Evolutionary conservation across 1,139 yeast species (phyloP).

Genomic region (Lizanozyma gosingica): DNA sequence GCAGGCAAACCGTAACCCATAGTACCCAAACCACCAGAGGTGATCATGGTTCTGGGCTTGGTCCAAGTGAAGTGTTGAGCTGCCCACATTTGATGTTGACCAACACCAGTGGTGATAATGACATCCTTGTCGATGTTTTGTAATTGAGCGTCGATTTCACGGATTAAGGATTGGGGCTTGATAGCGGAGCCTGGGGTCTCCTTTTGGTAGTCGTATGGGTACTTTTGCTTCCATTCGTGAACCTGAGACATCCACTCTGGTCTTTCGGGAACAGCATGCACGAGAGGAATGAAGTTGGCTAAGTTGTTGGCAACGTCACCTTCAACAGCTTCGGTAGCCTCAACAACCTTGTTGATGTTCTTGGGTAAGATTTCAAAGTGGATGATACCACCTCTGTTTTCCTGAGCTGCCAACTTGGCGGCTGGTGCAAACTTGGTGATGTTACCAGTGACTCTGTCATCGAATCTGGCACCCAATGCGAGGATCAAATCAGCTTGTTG

Average conservation of each 20-base stretch:
- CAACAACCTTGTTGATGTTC: conserved; percentile 94
- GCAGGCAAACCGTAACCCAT: conserved; percentile 98
- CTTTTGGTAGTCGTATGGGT: conserved; percentile 71
- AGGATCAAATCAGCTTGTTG: conserved; percentile 89
- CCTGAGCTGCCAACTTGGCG: conserved; percentile 81
- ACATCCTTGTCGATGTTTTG: conserved; percentile 62
- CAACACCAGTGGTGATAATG: conserved; percentile 94
- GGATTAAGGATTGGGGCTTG: conserved; percentile 88
- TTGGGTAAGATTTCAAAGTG: conserved; percentile 95
- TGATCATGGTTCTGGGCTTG: conserved; percentile 82
- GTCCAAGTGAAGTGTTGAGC: conserved; percentile 96
- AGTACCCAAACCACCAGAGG: conserved; percentile 98
- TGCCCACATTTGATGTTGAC: conserved; percentile 99
- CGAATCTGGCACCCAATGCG: conserved; percentile 95
- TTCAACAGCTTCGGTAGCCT: conserved; percentile 93
- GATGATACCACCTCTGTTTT: conserved; percentile 88
- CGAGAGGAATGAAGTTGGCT: conserved; percentile 60
- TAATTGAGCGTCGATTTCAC: conserved; percentile 64
- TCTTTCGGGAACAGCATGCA: conserved; percentile 52
- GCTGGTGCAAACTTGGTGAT: conserved; percentile 86
- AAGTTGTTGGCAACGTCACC: conserved; percentile 88
- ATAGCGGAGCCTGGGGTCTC: conserved; percentile 76
- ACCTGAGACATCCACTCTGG: conserved; percentile 72
- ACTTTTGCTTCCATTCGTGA: conserved; percentile 74
- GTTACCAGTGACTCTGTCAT: conserved; percentile 93